Percentiles rank a stretch among this genome's conserved stretches.
These are phyloP conservation scores for Colletotrichum spaethianum DNA, from an alignment of 2,329 filamentous ascomycete genomes.

Conservation along the genomic window DNA sequence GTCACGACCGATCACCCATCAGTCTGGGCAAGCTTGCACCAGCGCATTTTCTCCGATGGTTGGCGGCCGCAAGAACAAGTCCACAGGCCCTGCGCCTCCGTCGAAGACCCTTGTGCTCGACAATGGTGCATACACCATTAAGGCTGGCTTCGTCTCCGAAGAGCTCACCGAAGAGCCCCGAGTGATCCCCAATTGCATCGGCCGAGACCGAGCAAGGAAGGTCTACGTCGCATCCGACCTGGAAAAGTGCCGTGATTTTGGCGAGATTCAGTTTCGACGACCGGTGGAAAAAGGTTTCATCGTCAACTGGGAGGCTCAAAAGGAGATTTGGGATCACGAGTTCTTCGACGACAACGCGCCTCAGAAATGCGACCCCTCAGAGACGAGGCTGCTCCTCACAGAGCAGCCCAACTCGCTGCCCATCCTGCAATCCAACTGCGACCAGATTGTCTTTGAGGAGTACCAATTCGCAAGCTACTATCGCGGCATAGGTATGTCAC, in stretches of 20 bases:
- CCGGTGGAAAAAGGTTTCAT: slow-evolving; percentile 96
- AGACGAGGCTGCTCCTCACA: slow-evolving; percentile 87
- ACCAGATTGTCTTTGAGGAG: slow-evolving; percentile 98
- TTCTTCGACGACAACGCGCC: slow-evolving; percentile 81
- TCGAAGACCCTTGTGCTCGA: slow-evolving; percentile 86
- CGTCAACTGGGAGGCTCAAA: slow-evolving; percentile 96
- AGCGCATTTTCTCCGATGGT: slow-evolving; percentile 52
- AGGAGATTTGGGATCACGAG: slow-evolving; percentile 94
- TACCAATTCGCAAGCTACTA: slow-evolving; percentile 93
- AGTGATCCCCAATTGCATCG: slow-evolving; percentile 89
- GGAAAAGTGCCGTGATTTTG: slow-evolving; percentile 86
- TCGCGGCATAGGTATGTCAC: slow-evolving; percentile 74
- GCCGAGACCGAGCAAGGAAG: slow-evolving; percentile 83
- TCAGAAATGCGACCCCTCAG: slow-evolving; percentile 79
- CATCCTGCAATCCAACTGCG: slow-evolving; percentile 87
- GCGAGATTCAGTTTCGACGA: slow-evolving; percentile 87
- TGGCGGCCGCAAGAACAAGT: slow-evolving; percentile 67
- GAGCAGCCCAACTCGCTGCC: slow-evolving; percentile 89
- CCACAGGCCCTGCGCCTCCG: slow-evolving; percentile 66
- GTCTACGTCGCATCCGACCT: slow-evolving; percentile 87
- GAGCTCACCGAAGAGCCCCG: slow-evolving; percentile 69
- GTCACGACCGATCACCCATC: not conserved
- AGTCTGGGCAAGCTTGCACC: not conserved
- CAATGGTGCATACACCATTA: slow-evolving; percentile 92
- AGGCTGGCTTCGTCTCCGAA: slow-evolving; percentile 81